Conservation (phyloP, 441 rosid species). For the Populus hybrid region DNA sequence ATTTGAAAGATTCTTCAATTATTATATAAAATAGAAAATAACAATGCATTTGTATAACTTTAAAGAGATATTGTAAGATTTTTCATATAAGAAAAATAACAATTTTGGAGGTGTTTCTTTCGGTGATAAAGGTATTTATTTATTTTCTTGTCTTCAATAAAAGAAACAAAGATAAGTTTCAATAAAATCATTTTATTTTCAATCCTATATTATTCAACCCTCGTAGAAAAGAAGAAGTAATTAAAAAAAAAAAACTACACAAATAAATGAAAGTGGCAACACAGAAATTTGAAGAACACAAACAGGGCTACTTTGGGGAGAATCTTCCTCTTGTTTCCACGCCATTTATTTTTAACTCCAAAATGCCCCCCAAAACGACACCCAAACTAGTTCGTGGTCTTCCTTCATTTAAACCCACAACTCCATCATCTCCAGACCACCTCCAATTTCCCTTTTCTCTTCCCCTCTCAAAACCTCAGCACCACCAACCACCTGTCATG, state of each 20-base stretch:
- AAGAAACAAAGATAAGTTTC: too few species aligned
- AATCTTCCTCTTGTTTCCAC: neutral
- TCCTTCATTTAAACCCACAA: slow-evolving; percentile 19
- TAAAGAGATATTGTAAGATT: too few species aligned
- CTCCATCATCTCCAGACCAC: neutral
- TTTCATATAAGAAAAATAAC: too few species aligned
- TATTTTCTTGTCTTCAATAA: too few species aligned
- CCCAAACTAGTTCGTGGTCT: slow-evolving; percentile 28
- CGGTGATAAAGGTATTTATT: too few species aligned
- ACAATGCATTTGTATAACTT: too few species aligned
- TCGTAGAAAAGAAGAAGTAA: neutral
- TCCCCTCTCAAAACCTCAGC: neutral
- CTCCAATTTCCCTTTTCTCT: neutral
- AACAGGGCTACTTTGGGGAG: neutral
- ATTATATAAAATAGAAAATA: too few species aligned
- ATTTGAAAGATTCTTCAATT: too few species aligned
- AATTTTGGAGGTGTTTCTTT: too few species aligned
- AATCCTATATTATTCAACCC: neutral
- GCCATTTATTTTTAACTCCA: neutral
- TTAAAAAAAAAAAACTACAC: neutral
- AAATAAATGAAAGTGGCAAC: neutral
- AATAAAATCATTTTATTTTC: too few species aligned
- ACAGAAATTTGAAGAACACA: neutral
- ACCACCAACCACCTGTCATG: slow-evolving; percentile 37
- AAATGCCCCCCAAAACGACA: too few species aligned